phyloP scores from a whole-genome alignment of 129 eudicot species.

The Chrysanthemum makinoi region DNA sequence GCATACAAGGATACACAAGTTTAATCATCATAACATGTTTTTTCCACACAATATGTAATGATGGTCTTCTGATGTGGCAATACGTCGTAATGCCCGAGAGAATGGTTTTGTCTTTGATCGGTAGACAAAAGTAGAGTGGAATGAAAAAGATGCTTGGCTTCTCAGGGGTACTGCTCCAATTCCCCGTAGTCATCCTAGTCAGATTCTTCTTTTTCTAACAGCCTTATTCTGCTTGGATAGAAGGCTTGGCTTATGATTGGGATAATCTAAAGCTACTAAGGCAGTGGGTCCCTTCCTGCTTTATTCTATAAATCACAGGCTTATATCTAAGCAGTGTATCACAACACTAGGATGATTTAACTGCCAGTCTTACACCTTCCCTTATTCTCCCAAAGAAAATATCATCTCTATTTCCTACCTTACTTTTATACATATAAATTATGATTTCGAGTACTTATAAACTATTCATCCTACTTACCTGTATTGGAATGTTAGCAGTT shows the following conservation, averaged over 20 bases:
- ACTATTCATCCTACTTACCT: slow-evolving; percentile 45
- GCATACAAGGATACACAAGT: not conserved
- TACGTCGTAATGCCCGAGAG: not conserved
- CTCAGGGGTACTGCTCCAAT: slow-evolving; percentile 60
- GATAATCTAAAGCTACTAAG: slow-evolving; percentile 64
- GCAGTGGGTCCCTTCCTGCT: slow-evolving; percentile 65
- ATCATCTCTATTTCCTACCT: slow-evolving; percentile 24
- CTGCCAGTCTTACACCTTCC: slow-evolving; percentile 11
- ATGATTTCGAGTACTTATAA: slow-evolving; percentile 46
- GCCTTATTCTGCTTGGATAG: slow-evolving; percentile 59
- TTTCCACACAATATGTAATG: too few species aligned
- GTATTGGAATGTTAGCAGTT: slow-evolving; percentile 49
- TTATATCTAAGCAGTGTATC: slow-evolving; percentile 44
- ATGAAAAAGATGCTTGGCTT: slow-evolving; percentile 81
- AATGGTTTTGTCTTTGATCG: slow-evolving; percentile 46
- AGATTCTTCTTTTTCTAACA: slow-evolving; percentile 66
- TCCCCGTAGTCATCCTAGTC: slow-evolving; percentile 61
- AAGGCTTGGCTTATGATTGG: slow-evolving; percentile 70
- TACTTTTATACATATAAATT: slow-evolving; percentile 30
- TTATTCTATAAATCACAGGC: slow-evolving; percentile 52
- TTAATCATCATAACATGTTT: not conserved
- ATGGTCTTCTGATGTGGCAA: too few species aligned
- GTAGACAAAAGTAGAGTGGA: slow-evolving; percentile 33
- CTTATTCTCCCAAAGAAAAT: slow-evolving; percentile 24
- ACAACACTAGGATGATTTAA: slow-evolving; percentile 35